Percentiles rank a stretch among this genome's conserved stretches.
phyloP scores from a whole-genome alignment of 306 rosid genomes.

The Rosa chinensis region DNA sequence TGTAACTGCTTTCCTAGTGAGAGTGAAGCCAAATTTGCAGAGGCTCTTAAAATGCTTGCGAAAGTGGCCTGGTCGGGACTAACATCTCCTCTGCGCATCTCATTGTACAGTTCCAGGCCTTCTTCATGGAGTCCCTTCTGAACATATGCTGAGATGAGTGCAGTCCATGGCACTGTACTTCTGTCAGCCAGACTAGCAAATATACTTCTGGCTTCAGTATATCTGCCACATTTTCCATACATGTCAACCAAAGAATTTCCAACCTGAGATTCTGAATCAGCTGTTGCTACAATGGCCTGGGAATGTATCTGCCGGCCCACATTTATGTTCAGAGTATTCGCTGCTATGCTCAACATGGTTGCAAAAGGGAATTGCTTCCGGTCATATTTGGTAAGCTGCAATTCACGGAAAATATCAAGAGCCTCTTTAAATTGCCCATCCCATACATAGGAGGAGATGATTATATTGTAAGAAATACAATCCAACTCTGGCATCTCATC shows the following conservation, averaged over 20 bases:
- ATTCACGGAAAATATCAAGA: conserved; percentile 50
- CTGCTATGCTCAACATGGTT: conserved; percentile 78
- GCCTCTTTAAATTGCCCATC: conserved; percentile 47
- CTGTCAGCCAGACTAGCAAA: conserved; percentile 51
- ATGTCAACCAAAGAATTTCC: conserved; percentile 85
- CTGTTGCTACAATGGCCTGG: conserved; percentile 55
- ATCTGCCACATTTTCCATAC: conserved; percentile 86
- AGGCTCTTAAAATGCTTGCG: conserved; percentile 72
- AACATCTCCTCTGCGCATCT: conserved; percentile 57
- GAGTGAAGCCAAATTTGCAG: conserved; percentile 68
- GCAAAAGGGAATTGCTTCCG: conserved; percentile 71
- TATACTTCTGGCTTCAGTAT: conserved; percentile 59
- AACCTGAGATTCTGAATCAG: conserved; percentile 54
- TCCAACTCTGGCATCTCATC: conserved; percentile 81
- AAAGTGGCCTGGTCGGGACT: conserved; percentile 74
- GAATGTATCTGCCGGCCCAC: conserved; percentile 82
- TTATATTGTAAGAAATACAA: conserved; percentile 75
- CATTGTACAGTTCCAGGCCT: conserved; percentile 51
- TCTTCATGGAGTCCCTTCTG: conserved; percentile 76
- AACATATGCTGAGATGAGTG: conserved; percentile 70
- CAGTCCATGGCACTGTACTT: conserved; percentile 88
- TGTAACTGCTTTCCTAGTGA: conserved; percentile 76
- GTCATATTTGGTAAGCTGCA: conserved; percentile 60
- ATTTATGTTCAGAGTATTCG: conserved; percentile 52
- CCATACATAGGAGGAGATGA: conserved; percentile 65